Base-by-base conservation (phyloP, 2,329 filamentous ascomycete species). In the Huntiella abstrusa region DNA sequence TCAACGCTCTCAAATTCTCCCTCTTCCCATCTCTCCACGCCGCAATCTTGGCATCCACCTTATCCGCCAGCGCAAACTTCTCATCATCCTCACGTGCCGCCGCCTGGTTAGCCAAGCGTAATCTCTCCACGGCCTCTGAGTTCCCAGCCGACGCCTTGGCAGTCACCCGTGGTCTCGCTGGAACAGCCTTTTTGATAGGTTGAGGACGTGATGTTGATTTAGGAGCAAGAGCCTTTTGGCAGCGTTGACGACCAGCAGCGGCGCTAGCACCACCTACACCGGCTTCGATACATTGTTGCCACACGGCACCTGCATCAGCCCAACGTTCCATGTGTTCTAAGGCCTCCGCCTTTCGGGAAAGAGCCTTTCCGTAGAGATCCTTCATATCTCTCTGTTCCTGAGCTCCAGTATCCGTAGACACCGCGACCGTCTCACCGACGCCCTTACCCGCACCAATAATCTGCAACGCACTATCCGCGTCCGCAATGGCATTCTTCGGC, bases 261-360 rank as follows among this genome's bases (percentile, higher is more conserved):
- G 85, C 86, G 6, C 80, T 80, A 5, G 80, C 68, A 5, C 86
- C 88, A n/a, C 91, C 88, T 12, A 92, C 75, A 3, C 87, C 85
- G 19, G 74, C 75, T 61, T 92, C 82, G 1, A 96, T 82, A 33
- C 84, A 87, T 46, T 73, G 65, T 55, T 79, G 77, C 91, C 91
- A 98, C 0, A 83, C 77, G 2, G 68, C 64, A 0, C 76, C 77
- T 1, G 91, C 91, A 43, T 96, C 88, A 2, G 66, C 63, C 88
- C 88, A 98, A 58, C 81, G 84, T 64, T 98, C 91, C 69, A 98
- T 80, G 57, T 94, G 82, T 60, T 98, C 91, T 5, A 96, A 69
- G 1, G 86, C 91, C 62, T 98, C 91, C 1, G 91, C 91, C 65
- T 96, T 96, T 46, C 91, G 80, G 64, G 83, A 88, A 28, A 96